A percentile compares a stretch with the other conserved stretches of the same genome.
phyloP scores from a whole-genome alignment of 2,329 filamentous ascomycete genomes.

The Xylariaceae sp. region DNA sequence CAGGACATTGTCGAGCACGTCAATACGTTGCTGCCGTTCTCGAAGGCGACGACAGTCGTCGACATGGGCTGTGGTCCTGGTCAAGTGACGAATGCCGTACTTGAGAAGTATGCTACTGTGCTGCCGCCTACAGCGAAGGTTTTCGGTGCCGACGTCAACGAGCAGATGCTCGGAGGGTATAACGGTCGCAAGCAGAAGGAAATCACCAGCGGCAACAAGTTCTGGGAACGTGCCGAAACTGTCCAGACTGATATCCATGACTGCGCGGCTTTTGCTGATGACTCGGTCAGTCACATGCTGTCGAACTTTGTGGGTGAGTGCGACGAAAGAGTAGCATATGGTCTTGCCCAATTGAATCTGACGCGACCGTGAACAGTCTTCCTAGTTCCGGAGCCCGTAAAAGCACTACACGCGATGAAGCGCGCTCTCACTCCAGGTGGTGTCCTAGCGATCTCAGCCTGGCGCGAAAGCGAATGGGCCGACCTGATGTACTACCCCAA shows the following conservation, averaged over 20 bases:
- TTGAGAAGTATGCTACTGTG: not conserved
- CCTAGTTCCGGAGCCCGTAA: not conserved
- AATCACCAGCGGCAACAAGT: not conserved
- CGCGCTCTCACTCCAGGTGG: not conserved
- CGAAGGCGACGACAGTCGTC: not conserved
- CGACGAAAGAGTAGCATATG: too few species aligned
- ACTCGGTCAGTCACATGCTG: conserved; percentile 1
- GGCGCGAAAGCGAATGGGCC: not conserved
- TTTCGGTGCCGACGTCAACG: not conserved
- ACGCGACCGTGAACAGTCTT: too few species aligned
- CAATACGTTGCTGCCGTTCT: not conserved
- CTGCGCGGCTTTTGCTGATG: not conserved
- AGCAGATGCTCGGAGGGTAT: not conserved
- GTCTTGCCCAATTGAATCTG: too few species aligned
- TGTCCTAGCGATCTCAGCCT: not conserved
- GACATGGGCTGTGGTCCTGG: conserved; percentile 1
- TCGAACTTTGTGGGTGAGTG: not conserved
- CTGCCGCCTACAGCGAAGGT: not conserved
- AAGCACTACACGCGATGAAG: not conserved
- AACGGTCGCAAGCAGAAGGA: not conserved
- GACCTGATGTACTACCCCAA: conserved; percentile 1
- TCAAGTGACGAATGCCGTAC: not conserved
- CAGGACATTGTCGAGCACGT: not conserved
- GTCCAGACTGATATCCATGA: not conserved
- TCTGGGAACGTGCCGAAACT: not conserved